Percentiles rank a stretch among this genome's conserved stretches.
phyloP scores from a whole-genome alignment of 208 protist genomes.

The Herpetomonas tarakana region DNA sequence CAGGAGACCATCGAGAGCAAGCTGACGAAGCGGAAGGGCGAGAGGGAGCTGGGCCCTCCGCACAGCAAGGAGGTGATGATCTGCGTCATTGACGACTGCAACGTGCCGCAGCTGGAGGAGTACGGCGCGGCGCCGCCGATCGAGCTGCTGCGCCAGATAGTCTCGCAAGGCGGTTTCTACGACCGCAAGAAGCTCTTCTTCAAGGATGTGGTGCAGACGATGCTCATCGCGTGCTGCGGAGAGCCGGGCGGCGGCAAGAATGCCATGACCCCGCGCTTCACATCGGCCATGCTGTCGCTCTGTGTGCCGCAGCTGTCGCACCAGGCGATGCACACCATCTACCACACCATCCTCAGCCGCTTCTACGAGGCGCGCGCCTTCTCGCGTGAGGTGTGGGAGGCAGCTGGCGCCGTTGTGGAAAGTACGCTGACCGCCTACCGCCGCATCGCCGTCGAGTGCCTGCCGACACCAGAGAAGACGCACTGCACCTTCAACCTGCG shows the following conservation, averaged over 20 bases:
- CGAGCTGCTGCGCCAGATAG: slow-evolving; percentile 93
- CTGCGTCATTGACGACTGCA: slow-evolving; percentile 94
- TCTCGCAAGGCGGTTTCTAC: slow-evolving; percentile 90
- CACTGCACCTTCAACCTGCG: slow-evolving; percentile 99
- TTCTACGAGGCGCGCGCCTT: slow-evolving; percentile 62
- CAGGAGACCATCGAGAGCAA: slow-evolving; percentile 94
- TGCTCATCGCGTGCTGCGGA: slow-evolving; percentile 89
- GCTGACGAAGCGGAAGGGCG: slow-evolving; percentile 87
- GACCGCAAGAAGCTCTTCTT: slow-evolving; percentile 91
- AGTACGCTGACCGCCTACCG: slow-evolving; percentile 94
- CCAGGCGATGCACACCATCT: slow-evolving; percentile 89
- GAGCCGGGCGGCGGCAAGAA: slow-evolving; percentile 95
- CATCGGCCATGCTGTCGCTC: slow-evolving; percentile 89
- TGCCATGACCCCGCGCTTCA: slow-evolving; percentile 89
- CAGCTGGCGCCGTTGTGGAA: slow-evolving; percentile 75
- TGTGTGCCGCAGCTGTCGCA: slow-evolving; percentile 89
- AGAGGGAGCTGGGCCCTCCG: slow-evolving; percentile 78
- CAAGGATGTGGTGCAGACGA: slow-evolving; percentile 89
- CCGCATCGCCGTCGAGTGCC: slow-evolving; percentile 87
- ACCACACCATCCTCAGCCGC: slow-evolving; percentile 91
- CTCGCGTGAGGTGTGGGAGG: slow-evolving; percentile 27
- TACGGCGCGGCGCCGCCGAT: slow-evolving; percentile 94
- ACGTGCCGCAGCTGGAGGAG: slow-evolving; percentile 93
- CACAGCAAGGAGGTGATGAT: slow-evolving; percentile 83
- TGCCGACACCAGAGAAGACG: slow-evolving; percentile 96